These are phyloP conservation scores for Aspergillus biplanus DNA, from an alignment of 495 filamentous ascomycete genomes.

Conservation along the genomic window DNA sequence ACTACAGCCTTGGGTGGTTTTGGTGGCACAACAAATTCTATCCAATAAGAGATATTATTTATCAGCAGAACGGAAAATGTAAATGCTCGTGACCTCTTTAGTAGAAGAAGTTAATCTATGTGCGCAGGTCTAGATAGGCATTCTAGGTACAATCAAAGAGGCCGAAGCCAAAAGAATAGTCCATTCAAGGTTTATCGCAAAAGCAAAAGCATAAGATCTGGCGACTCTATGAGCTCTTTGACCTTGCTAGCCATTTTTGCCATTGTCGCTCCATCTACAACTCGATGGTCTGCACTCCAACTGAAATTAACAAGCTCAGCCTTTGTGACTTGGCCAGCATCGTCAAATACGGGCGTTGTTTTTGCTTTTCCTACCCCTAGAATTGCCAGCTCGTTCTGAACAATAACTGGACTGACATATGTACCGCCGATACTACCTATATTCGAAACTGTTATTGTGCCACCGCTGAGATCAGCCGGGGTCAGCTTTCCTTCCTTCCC, in stretches of 20 bases:
- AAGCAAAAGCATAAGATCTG: conserved; percentile 75
- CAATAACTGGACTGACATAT: conserved; percentile 88
- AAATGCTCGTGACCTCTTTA: no score
- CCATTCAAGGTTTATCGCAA: conserved; percentile 36
- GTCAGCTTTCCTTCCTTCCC: conserved; percentile 76
- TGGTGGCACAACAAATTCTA: no score
- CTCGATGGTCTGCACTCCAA: conserved; percentile 95
- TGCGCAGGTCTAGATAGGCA: no score
- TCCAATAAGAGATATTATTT: no score
- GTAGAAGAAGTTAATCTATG: no score
- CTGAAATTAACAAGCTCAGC: conserved; percentile 92
- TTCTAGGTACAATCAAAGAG: background rate
- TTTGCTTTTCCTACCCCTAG: conserved; percentile 83
- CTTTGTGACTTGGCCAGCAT: conserved; percentile 83
- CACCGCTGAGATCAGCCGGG: conserved; percentile 76
- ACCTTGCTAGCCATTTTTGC: conserved; percentile 85
- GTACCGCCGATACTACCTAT: conserved; percentile 96
- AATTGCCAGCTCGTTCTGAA: conserved; percentile 87
- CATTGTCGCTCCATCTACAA: conserved; percentile 93
- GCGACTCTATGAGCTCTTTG: conserved; percentile 74
- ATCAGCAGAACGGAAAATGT: no score
- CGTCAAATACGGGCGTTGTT: conserved; percentile 69
- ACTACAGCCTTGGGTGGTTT: no score
- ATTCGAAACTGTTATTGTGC: conserved; percentile 95
- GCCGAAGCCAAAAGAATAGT: background rate